phyloP scores from a whole-genome alignment of 805 yeast genomes.

The Wickerhamomyces xylosicus region DNA sequence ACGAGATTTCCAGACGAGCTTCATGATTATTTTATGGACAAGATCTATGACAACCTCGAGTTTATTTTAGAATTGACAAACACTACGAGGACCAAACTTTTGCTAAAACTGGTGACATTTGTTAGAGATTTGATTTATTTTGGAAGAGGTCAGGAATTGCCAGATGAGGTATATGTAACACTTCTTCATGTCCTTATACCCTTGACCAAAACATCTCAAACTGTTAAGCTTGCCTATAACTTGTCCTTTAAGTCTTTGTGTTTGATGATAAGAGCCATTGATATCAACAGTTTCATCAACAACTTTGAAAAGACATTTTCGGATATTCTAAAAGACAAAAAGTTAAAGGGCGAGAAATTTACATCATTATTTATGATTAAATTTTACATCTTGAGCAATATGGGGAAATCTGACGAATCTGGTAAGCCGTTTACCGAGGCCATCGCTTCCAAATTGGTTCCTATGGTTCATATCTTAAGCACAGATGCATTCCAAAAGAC shows the following conservation, averaged over 20 bases:
- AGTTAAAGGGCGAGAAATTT: constrained; percentile 14
- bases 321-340: constrained; percentile 7
- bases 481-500: constrained; percentile 14
- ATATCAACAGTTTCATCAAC: constrained; percentile 8
- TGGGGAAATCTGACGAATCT: constrained; percentile 3
- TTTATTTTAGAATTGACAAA: constrained; percentile 9
- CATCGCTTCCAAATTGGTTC: constrained; percentile 4
- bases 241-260: constrained; percentile 15
- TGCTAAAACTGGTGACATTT: constrained; percentile 12
- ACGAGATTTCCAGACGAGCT: constrained; percentile 7
- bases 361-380: constrained; percentile 16
- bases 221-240: constrained; percentile 6
- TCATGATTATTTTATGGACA: constrained; percentile 8
- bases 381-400: constrained; percentile 11
- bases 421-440: constrained; percentile 1
- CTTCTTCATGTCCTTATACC: constrained; percentile 14
- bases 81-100: constrained; percentile 11
- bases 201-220: constrained; percentile 13
- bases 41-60: constrained; percentile 8
- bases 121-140: constrained; percentile 15
- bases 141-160: constrained; percentile 9
- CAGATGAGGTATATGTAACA: constrained; percentile 8
- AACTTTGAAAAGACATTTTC: constrained; percentile 13
- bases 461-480: constrained; percentile 4
- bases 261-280: constrained; percentile 15